Evolutionary conservation across 768 basidiomycete genomes (phyloP).

Genomic region (Daedaleopsis nitida): DNA sequence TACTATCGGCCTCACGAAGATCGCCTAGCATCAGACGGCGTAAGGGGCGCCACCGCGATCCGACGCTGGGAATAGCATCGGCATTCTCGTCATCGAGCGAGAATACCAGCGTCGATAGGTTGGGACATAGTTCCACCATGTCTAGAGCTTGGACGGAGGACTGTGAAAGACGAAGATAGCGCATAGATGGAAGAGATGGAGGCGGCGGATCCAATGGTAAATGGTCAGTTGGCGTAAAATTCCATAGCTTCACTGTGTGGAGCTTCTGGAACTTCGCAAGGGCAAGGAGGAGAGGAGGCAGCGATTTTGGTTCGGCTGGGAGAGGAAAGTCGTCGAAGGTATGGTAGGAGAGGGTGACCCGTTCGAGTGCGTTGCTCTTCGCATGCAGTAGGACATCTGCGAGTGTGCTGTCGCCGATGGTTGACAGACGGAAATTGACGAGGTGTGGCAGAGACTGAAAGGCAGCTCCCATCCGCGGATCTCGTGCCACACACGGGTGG

Average conservation of each 20-base stretch:
- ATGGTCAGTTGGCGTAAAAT: constrained; percentile 2
- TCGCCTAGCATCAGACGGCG: constrained; percentile 1
- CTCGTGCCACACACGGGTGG: neutral
- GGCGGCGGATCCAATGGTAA: neutral
- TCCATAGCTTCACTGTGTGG: constrained; percentile 3
- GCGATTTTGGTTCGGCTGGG: neutral
- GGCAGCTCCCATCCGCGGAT: constrained; percentile 3
- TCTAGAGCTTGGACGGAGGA: neutral
- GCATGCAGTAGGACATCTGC: neutral
- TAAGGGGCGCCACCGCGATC: constrained; percentile 1
- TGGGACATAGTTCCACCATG: constrained; percentile 4
- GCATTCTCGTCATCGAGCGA: neutral
- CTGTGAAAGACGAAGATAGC: constrained; percentile 1
- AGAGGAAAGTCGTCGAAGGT: neutral
- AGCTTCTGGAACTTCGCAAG: neutral
- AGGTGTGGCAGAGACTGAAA: neutral
- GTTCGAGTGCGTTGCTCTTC: neutral
- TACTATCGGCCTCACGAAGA: neutral
- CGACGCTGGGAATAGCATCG: neutral
- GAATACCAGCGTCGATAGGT: neutral
- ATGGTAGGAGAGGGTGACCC: constrained; percentile 5
- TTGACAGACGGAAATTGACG: neutral
- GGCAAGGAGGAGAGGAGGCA: neutral
- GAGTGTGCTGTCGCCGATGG: neutral
- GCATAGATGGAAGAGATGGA: neutral